A percentile compares a stretch with the other conserved stretches of the same genome.
Evolutionary conservation across 371 early-diverging fungal species (phyloP).

Genomic region (Zancudomyces culisetae): DNA sequence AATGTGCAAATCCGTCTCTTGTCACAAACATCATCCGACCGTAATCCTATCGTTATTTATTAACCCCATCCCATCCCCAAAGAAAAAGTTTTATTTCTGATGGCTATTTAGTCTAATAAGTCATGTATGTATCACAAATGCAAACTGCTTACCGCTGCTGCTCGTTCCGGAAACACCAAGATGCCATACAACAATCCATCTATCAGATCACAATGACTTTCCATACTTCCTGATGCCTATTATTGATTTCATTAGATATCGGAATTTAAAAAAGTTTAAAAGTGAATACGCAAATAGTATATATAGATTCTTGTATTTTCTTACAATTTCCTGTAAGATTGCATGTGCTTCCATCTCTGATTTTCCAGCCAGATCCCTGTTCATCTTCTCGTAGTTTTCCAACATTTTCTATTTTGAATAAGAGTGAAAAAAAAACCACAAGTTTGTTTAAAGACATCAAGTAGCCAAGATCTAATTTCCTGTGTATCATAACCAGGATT

Average conservation of each 20-base stretch:
- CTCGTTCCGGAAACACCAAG: slow-evolving; percentile 28
- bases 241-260: neutral
- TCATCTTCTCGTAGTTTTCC: slow-evolving; percentile 23
- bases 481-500: neutral
- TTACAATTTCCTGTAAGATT: slow-evolving; percentile 34
- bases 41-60: slow-evolving; percentile 24
- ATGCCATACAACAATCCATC: slow-evolving; percentile 45
- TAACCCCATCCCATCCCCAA: too few species aligned
- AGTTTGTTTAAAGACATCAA: neutral
- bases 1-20: slow-evolving; percentile 37
- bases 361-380: slow-evolving; percentile 26
- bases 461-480: neutral
- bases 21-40: slow-evolving; percentile 37
- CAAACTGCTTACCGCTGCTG: slow-evolving; percentile 20
- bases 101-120: too few species aligned
- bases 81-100: too few species aligned
- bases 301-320: neutral
- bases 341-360: slow-evolving; percentile 44
- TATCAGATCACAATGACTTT: slow-evolving; percentile 32
- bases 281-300: neutral
- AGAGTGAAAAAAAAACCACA: slow-evolving; percentile 5
- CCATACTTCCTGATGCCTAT: slow-evolving; percentile 34
- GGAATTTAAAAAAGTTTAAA: neutral
- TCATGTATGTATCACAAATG: too few species aligned
- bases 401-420: slow-evolving; percentile 31